Evolutionary conservation across 2,329 filamentous ascomycete species (phyloP), one percentile per base, ranked within the genome.

Genomic region (Aspergillus tanneri): DNA sequence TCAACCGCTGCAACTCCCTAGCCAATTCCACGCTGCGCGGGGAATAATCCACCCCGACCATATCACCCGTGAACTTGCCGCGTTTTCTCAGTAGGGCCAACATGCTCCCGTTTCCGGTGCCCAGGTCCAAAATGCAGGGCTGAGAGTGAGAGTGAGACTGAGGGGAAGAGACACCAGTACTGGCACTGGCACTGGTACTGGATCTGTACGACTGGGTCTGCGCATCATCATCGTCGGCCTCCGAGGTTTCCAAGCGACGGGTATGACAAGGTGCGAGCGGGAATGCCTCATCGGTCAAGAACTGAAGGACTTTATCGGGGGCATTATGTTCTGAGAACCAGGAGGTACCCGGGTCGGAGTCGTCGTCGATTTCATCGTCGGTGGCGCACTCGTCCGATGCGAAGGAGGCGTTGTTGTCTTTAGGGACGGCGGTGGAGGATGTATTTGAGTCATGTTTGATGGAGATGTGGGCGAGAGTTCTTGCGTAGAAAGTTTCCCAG

Each of bases 271-370:
- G 70, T 24, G 73, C 63, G 4, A 73, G 59, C 54, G 82, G 65
- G 22, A 76, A 71, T 1, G 69, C 69, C 11, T 74, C 69, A 3
- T 75, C 71, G 3, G 75, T 75, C 6, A 95, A 79, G 66, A 86
- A 90, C 8, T 75, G 69, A 19, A 95, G 71, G 50, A 95, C 83
- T 64, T 91, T 91, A 53, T 84, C 78, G 64, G 96, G 89, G 53
- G 93, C 93, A 63, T 87, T 84, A 24, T 90, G 88, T 73, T 97
- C 93, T 67, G 90, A 87, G 79, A 99, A 99, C 93, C 93, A 99
- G 61, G 93, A 84, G 23, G 90, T 95, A 57, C 92, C 92, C 50
- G 86, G 86, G 75, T 75, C 71, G 9, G 96, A 88, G 47, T 80
- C 72, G 8, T 88, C 83, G 72, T 95, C 83, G 53, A 80, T 69